Percentiles rank a stretch among this genome's conserved stretches.
Conservation (phyloP, 192 early-diverging fungal species). For the Coemansia reversa region DNA sequence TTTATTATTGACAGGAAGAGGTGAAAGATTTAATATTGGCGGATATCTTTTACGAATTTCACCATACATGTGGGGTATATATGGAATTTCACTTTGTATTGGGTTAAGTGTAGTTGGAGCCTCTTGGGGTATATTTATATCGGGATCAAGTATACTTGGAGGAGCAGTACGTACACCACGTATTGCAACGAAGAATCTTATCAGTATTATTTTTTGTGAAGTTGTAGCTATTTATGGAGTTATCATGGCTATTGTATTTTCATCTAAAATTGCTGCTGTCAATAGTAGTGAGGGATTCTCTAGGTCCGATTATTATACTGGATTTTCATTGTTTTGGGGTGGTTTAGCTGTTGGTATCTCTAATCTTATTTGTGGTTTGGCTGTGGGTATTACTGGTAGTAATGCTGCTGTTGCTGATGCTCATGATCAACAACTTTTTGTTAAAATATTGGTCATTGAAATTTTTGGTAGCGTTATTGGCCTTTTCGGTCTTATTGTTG, state of each 20-base stretch:
- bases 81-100: slow-evolving; percentile 83
- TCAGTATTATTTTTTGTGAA: slow-evolving; percentile 99
- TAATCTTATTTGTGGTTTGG: slow-evolving; percentile 91
- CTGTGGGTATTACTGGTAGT: slow-evolving; percentile 90
- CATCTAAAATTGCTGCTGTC: slow-evolving; percentile 74
- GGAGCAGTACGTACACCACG: slow-evolving; percentile 87
- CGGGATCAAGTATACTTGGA: slow-evolving; percentile 86
- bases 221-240: slow-evolving; percentile 99
- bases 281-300: slow-evolving; percentile 50
- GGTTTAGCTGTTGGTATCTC: slow-evolving; percentile 93
- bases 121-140: slow-evolving; percentile 96
- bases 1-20: slow-evolving; percentile 83
- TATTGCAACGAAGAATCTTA: slow-evolving; percentile 95
- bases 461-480: slow-evolving; percentile 97
- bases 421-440: slow-evolving; percentile 90
- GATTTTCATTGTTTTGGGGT: slow-evolving; percentile 94
- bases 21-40: slow-evolving; percentile 86
- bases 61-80: slow-evolving; percentile 86
- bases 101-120: slow-evolving; percentile 90
- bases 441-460: slow-evolving; percentile 96
- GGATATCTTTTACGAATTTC: slow-evolving; percentile 70
- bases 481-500: slow-evolving; percentile 95
- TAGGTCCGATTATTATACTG: slow-evolving; percentile 73
- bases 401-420: slow-evolving; percentile 96
- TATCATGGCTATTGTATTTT: slow-evolving; percentile 97